phyloP scores from a whole-genome alignment of 306 rosid genomes.

The Ochetophila trinervis region DNA sequence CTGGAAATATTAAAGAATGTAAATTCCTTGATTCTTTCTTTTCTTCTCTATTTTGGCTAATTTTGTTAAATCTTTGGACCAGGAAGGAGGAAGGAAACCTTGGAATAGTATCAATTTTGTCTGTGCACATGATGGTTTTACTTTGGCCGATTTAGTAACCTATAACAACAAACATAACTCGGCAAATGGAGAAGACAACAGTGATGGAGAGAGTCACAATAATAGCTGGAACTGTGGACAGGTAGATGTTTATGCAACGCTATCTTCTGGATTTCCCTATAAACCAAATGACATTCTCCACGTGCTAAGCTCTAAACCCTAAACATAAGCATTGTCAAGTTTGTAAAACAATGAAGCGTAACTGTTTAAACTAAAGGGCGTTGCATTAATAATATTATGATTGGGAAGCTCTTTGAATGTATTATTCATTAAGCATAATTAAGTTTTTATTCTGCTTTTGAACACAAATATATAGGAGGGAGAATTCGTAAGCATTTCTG shows the following conservation, averaged over 20 bases:
- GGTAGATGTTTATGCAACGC: conserved; percentile 41
- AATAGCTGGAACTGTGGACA: conserved; percentile 99
- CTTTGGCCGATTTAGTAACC: conserved; percentile 88
- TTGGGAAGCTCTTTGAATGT: conserved; percentile 11
- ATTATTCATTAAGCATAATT: background rate
- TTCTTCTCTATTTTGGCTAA: conserved; percentile 7
- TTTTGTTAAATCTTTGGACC: conserved; percentile 34
- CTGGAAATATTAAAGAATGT: conserved; percentile 3
- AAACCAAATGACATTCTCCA: no score
- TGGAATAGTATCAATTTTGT: conserved; percentile 91
- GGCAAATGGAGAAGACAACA: conserved; percentile 91
- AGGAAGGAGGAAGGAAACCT: conserved; percentile 89
- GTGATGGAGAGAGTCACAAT: conserved; percentile 94
- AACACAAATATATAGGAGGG: conserved; percentile 63
- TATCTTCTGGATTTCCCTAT: no score
- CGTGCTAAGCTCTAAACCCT: no score
- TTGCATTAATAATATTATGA: background rate
- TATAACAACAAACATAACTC: conserved; percentile 80
- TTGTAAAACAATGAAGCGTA: no score
- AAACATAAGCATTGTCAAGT: no score
- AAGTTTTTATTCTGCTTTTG: conserved; percentile 30
- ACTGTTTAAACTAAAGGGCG: background rate
- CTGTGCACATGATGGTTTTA: conserved; percentile 91
- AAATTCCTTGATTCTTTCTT: conserved; percentile 14
- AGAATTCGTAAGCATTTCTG: conserved; percentile 59